A percentile compares a stretch with the other conserved stretches of the same genome.
These are phyloP conservation scores for Saccharomyces mikatae DNA, from an alignment of 805 yeast genomes.

Conservation along the genomic window DNA sequence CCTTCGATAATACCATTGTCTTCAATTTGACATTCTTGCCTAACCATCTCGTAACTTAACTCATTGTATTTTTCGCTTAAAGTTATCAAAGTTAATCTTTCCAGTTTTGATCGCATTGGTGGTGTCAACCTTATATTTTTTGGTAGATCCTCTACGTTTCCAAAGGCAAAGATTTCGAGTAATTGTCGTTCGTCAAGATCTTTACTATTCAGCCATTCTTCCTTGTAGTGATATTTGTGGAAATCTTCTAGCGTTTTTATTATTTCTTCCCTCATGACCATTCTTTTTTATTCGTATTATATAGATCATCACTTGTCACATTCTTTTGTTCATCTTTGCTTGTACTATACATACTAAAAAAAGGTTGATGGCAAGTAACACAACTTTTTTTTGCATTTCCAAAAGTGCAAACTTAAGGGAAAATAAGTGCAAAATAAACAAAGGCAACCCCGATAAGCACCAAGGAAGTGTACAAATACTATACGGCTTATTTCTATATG, in stretches of 20 bases:
- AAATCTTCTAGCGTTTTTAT: slow-evolving; percentile 15
- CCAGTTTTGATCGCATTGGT: slow-evolving; percentile 16
- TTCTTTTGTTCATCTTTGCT: background rate
- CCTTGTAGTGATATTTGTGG: slow-evolving; percentile 17
- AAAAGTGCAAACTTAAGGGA: background rate
- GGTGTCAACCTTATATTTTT: slow-evolving; percentile 5
- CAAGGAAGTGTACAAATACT: slow-evolving; percentile 2
- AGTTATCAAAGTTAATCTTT: slow-evolving; percentile 17
- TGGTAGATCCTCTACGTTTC: slow-evolving; percentile 15
- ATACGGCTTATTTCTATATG: background rate
- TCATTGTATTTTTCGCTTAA: slow-evolving; percentile 14
- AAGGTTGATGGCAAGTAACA: background rate
- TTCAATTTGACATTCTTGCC: slow-evolving; percentile 8
- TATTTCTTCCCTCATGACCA: slow-evolving; percentile 1
- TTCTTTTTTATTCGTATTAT: background rate
- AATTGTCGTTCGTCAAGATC: slow-evolving; percentile 5
- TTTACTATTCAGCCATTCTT: slow-evolving; percentile 17
- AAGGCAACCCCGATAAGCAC: background rate
- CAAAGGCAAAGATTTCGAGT: slow-evolving; percentile 25
- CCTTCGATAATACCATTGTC: slow-evolving; percentile 13
- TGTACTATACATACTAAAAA: background rate
- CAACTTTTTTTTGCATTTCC: background rate
- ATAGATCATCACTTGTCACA: background rate
- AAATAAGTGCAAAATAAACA: too few species aligned
- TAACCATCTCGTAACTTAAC: slow-evolving; percentile 11